Evolutionary conservation across 805 yeast genomes (phyloP).

Genomic region (Diddensiella santjacobensis): DNA sequence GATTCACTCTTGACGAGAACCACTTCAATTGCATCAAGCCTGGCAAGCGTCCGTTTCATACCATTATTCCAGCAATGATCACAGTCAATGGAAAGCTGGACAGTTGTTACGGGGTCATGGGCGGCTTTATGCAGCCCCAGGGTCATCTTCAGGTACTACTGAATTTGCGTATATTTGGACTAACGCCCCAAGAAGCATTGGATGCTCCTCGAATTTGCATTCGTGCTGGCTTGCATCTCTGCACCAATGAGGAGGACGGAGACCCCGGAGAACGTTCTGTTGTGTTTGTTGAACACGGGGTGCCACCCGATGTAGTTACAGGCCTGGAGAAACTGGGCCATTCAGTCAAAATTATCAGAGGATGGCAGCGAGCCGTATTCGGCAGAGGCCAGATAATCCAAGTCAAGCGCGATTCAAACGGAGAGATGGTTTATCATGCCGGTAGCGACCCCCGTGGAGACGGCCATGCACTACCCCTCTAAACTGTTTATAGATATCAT

Average conservation of each 20-base stretch:
- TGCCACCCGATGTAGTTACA: conserved; percentile 42
- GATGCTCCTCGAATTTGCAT: conserved; percentile 72
- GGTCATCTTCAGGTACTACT: conserved; percentile 75
- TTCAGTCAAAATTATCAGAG: conserved; percentile 39
- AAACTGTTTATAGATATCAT: background rate
- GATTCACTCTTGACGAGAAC: conserved; percentile 56
- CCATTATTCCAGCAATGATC: conserved; percentile 77
- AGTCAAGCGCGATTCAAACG: conserved; percentile 34
- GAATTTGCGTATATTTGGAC: conserved; percentile 57
- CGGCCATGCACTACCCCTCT: conserved; percentile 62
- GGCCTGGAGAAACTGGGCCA: conserved; percentile 55
- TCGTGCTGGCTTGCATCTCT: conserved; percentile 50
- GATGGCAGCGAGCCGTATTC: conserved; percentile 35
- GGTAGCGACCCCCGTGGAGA: conserved; percentile 79
- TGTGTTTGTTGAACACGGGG: conserved; percentile 62
- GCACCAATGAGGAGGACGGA: conserved; percentile 52
- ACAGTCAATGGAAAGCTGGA: conserved; percentile 45
- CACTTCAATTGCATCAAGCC: conserved; percentile 60
- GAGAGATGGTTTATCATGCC: conserved; percentile 51
- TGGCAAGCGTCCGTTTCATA: conserved; percentile 73
- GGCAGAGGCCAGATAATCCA: conserved; percentile 65
- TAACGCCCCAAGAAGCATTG: conserved; percentile 66
- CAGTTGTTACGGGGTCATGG: conserved; percentile 75
- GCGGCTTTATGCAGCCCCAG: conserved; percentile 81
- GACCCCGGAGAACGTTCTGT: conserved; percentile 60